A percentile compares a stretch with the other conserved stretches of the same genome.
Conservation (phyloP, 345 rosid species). For the Jatropha curcas region DNA sequence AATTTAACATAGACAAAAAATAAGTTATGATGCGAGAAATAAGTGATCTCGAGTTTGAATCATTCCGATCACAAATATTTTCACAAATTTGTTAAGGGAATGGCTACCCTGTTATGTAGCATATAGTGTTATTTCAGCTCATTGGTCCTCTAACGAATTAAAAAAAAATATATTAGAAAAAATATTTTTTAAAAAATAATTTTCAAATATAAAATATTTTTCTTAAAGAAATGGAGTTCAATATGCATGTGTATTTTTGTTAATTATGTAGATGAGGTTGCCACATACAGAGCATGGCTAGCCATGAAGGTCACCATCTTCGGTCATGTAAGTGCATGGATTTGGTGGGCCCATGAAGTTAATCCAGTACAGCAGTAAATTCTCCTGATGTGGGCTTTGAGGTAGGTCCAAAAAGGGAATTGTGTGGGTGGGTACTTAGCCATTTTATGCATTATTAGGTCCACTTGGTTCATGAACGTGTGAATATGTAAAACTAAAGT, state of each 20-base stretch:
- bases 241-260: not conserved
- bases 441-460: not conserved
- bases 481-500: no score
- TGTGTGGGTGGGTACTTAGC: not conserved
- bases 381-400: not conserved
- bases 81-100: no score
- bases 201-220: not conserved
- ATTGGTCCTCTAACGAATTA: no score
- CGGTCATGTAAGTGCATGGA: not conserved
- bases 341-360: slow-evolving; percentile 5
- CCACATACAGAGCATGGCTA: slow-evolving; percentile 5
- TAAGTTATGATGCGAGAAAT: no score
- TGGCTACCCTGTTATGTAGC: no score
- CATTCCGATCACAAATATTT: no score
- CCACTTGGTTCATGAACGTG: not conserved
- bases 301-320: slow-evolving; percentile 15
- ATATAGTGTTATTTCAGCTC: no score
- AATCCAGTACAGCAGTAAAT: not conserved
- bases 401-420: slow-evolving; percentile 1
- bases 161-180: not conserved
- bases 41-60: no score
- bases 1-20: no score
- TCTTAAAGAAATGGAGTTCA: not conserved
- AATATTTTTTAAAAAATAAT: not conserved
- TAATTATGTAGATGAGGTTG: slow-evolving; percentile 33